Conservation (phyloP, 495 filamentous ascomycete species). For the Aspergillus mulundensis region DNA sequence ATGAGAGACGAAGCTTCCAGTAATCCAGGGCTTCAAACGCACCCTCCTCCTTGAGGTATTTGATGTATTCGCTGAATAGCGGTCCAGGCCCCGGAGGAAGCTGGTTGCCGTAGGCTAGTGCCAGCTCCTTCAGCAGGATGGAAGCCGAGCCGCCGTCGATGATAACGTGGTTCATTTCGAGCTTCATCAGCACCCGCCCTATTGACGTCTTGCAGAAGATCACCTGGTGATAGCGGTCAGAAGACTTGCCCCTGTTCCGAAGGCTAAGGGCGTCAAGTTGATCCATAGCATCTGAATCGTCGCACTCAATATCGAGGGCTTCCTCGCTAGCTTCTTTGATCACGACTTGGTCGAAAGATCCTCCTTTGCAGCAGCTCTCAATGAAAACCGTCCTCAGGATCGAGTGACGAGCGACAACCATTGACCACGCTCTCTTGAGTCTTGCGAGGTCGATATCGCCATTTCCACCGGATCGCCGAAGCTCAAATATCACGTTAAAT, state of each 20-base stretch:
- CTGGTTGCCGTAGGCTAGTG: slow-evolving; percentile 41
- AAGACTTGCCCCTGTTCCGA: slow-evolving; percentile 30
- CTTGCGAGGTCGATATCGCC: slow-evolving; percentile 32
- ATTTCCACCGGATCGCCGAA: slow-evolving; percentile 21
- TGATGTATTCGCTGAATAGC: slow-evolving; percentile 54
- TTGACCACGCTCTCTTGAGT: slow-evolving; percentile 49
- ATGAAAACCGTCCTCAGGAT: slow-evolving; percentile 54
- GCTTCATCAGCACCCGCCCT: slow-evolving; percentile 40
- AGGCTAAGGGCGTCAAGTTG: slow-evolving; percentile 36
- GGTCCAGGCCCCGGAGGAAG: slow-evolving; percentile 40
- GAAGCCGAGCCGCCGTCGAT: slow-evolving; percentile 43
- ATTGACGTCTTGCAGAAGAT: slow-evolving; percentile 39
- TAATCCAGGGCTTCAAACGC: slow-evolving; percentile 36
- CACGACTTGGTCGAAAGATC: slow-evolving; percentile 53
- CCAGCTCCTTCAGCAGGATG: slow-evolving; percentile 39
- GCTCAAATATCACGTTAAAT: slow-evolving; percentile 45
- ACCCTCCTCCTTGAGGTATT: slow-evolving; percentile 36
- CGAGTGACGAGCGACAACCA: slow-evolving; percentile 51
- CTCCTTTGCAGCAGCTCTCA: slow-evolving; percentile 47
- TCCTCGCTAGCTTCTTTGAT: slow-evolving; percentile 37
- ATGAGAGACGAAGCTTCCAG: slow-evolving; percentile 45
- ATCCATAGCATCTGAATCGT: slow-evolving; percentile 30
- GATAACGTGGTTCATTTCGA: slow-evolving; percentile 57
- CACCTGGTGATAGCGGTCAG: slow-evolving; percentile 46
- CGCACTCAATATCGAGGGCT: slow-evolving; percentile 38